Conservation (phyloP, 1,139 yeast species). For the Saccharomyces hybrid region DNA sequence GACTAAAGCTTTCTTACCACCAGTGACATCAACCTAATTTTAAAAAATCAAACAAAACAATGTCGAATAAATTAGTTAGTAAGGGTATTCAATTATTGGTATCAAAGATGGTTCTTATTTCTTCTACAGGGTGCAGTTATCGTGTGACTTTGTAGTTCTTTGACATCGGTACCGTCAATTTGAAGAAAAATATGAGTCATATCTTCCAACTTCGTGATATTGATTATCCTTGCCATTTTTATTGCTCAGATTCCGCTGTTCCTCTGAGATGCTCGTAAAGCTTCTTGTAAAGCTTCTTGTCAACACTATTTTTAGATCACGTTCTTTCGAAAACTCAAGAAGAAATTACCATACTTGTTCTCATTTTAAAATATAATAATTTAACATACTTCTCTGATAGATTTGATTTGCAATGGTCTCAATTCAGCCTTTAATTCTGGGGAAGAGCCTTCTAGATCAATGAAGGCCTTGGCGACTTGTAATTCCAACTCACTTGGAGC, state of each 20-base stretch:
- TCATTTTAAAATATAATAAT: background rate
- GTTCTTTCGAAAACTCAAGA: background rate
- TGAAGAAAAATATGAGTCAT: background rate
- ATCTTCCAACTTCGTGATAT: background rate
- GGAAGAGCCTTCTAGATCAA: slow-evolving; percentile 91
- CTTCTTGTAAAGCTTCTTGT: background rate
- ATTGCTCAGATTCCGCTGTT: background rate
- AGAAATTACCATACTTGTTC: background rate
- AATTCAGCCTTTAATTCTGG: slow-evolving; percentile 94
- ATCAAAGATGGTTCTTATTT: background rate
- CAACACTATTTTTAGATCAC: background rate
- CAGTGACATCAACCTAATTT: slow-evolving; percentile 74
- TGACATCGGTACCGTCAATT: background rate
- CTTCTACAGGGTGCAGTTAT: background rate
- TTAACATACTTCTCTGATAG: slow-evolving; percentile 73
- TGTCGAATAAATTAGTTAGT: background rate
- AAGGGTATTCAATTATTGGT: background rate
- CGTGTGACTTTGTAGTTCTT: background rate
- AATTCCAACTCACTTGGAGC: slow-evolving; percentile 97
- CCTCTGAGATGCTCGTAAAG: background rate
- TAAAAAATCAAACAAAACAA: slow-evolving; percentile 6
- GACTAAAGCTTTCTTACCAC: slow-evolving; percentile 98
- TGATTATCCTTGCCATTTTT: background rate
- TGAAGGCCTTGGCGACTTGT: slow-evolving; percentile 98
- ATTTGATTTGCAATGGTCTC: slow-evolving; percentile 97